Base-by-base conservation (phyloP, 2,329 filamentous ascomycete genomes). In the Penicillium olsonii region DNA sequence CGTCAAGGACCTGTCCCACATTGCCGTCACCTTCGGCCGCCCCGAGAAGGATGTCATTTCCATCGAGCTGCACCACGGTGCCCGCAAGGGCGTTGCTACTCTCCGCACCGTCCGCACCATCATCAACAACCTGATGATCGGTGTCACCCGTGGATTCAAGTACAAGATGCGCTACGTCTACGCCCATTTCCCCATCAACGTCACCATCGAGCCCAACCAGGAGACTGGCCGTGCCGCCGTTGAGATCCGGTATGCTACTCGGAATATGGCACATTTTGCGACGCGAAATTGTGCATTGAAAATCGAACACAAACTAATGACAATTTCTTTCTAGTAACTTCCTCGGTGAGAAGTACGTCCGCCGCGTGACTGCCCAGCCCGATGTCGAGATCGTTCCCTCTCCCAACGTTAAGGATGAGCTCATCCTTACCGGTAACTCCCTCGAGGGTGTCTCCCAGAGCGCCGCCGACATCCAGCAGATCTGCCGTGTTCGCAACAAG, bases 161-260 rank as follows among this genome's bases (percentile, higher is more conserved):
- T 99, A 99, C 88, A 99, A 99, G 90, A 97, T 99, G 92, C 90
- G 95, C 73, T 99, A 99, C 83, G 94, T 99, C 79, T 99, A 99
- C 78, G 94, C 94, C 76, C 94, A 99, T 87, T 99, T 99, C 76
- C 94, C 94, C 80, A 99, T 99, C 90, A 99, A 99, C 85, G 92
- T 99, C 82, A 97, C 96, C 84, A 79, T 99, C 67, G 91, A 96
- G 71, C 92, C 96, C 88, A 92, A 92, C 85, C 76, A 78, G 72
- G 94, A 97, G 82, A 94, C 90, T 60, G 92, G 87, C 66, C 79
- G 87, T 68, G 88, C 73, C 75, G 88, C 95, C 79, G 89, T 99
- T 73, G 94, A 99, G 87, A 97, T 99, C 83, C 87, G 94, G 87
- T 92, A 86, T 69, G 87, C 6, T 35, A 15, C 10, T 35, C n/a